Evolutionary conservation across 139 green algal genomes (phyloP).

Genomic region (Auxenochlorella pyrenoidosa): DNA sequence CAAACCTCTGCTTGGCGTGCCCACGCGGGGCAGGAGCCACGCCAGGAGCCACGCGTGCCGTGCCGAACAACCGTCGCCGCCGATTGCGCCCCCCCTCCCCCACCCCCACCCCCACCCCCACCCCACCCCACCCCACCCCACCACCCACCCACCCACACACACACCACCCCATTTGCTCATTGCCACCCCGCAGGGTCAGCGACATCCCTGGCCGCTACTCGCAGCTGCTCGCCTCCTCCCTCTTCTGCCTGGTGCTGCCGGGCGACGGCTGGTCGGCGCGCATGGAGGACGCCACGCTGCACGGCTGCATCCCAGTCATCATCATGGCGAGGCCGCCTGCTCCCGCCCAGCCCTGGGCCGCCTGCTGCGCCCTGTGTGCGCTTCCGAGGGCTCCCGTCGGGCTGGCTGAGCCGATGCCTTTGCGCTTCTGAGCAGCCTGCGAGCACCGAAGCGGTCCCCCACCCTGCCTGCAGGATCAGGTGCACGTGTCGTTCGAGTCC

Average conservation of each 20-base stretch:
- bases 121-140: too few species aligned
- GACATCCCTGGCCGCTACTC: conserved; percentile 37
- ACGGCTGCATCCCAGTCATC: conserved; percentile 78
- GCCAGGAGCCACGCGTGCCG: too few species aligned
- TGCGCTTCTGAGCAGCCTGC: too few species aligned
- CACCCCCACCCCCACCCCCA: too few species aligned
- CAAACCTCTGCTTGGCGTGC: background rate
- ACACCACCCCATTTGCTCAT: background rate
- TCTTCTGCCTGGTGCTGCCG: conserved; percentile 48
- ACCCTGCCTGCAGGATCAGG: conserved; percentile 20
- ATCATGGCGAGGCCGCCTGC: conserved; percentile 41
- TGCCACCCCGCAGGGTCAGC: background rate
- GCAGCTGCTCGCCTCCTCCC: conserved; percentile 40
- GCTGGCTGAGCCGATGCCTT: too few species aligned
- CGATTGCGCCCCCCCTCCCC: too few species aligned
- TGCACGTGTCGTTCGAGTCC: conserved; percentile 41
- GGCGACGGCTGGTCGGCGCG: conserved; percentile 67
- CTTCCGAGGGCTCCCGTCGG: too few species aligned
- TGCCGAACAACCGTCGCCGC: too few species aligned
- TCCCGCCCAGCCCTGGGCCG: background rate
- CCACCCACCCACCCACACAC: too few species aligned
- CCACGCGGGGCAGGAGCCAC: background rate
- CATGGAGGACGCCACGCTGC: conserved; percentile 69
- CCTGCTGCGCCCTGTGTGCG: background rate
- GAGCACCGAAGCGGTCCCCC: too few species aligned